Base-by-base conservation (phyloP, 345 rosid species). In the Eucalyptus pauciflora region DNA sequence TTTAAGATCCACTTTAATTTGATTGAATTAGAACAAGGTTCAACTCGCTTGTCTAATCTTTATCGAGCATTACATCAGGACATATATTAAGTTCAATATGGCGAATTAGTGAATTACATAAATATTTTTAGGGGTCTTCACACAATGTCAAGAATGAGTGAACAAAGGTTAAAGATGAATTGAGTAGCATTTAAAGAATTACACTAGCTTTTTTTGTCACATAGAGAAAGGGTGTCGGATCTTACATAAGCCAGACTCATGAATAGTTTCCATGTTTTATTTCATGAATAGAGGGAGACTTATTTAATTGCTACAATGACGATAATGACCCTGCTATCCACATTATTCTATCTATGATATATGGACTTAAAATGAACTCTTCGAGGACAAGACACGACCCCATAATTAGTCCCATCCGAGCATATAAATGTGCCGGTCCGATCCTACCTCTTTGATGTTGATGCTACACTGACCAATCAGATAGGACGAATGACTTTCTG, bases 141-240 rank as follows among this genome's bases (percentile, higher is more conserved):
- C 7, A 16, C 25, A 8, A 33, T 17, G 7, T 18, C 0, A 37
- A 71, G 25, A 33, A 2, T 43, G 25, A 71, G 25, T 71, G 33
- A 33, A 33, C 13, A 33, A 0, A 33, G 13, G 0, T 71, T 4
- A 18, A 16, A 67, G 18, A 14, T 14, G 10, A 64, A n/a, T n/a
- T 7, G 0, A 29, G 9, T 64, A 29, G 16, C 33, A n/a, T 64
- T n/a, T 37, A 37, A 37, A 37, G 37, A 37, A 37, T 37, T 37
- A 37, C 37, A 37, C 37, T 37, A 37, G 37, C 37, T 37, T 37
- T 37, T 13, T 41, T 41, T 41, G 58, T 13, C 33, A 62, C 16
- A 13, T 62, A 29, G 33, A 62, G 33, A 5, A 62, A 62, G 33
- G 4, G 33, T 62, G 0, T 62, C 4, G 0, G 8, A 62, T 62